Percentiles rank a stretch among this genome's conserved stretches.
Conservation (phyloP, 805 yeast genomes). For the Starmerella bombi region DNA sequence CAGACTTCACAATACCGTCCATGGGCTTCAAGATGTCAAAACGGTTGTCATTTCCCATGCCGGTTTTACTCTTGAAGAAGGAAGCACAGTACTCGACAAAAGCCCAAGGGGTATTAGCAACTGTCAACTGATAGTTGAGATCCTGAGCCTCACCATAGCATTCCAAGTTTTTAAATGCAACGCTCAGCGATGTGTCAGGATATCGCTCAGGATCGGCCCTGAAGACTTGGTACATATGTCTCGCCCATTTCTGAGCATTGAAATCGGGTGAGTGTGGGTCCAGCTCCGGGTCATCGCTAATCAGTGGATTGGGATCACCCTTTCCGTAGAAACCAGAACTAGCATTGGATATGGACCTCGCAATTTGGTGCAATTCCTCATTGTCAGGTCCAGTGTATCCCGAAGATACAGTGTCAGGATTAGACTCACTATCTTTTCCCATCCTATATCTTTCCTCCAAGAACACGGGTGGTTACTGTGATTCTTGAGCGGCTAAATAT, state of each 20-base stretch:
- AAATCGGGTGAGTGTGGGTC: slow-evolving; percentile 49
- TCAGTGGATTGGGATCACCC: not conserved
- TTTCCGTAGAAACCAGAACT: not conserved
- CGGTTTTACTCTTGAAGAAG: not conserved
- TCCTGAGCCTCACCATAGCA: slow-evolving; percentile 50
- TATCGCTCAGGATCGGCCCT: slow-evolving; percentile 48
- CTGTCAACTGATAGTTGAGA: slow-evolving; percentile 55
- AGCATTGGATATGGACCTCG: slow-evolving; percentile 8
- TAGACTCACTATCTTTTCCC: no score
- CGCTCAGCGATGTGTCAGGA: slow-evolving; percentile 46
- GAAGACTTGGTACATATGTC: slow-evolving; percentile 40
- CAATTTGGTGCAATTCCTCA: slow-evolving; percentile 6
- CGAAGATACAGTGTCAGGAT: no score
- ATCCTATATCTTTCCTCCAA: no score
- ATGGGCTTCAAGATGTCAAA: slow-evolving; percentile 21
- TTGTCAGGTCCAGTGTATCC: slow-evolving; percentile 12
- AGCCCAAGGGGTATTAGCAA: slow-evolving; percentile 32
- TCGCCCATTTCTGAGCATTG: slow-evolving; percentile 49
- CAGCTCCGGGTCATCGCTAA: slow-evolving; percentile 33
- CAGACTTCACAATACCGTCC: slow-evolving; percentile 39
- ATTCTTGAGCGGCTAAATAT: no score
- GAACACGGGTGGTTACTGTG: no score
- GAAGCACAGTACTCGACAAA: slow-evolving; percentile 21
- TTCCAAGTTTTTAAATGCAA: slow-evolving; percentile 44
- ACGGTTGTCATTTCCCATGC: not conserved